Evolutionary conservation across 768 basidiomycete species (phyloP), one percentile per base, ranked within the genome.

Genomic region (Naganishia friedmannii): DNA sequence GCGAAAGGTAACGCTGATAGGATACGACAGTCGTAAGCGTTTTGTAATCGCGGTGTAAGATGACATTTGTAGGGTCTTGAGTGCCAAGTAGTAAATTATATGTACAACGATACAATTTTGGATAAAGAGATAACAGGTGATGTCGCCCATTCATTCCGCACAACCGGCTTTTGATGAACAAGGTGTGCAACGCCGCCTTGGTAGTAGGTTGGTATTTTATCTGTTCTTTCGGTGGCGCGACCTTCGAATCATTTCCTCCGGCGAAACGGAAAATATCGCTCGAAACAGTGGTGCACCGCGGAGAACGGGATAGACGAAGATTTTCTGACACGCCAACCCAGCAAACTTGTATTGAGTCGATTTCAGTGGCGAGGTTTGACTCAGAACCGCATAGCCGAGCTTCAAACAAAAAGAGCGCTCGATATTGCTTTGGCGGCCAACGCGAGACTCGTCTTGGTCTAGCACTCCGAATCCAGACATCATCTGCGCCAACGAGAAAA

Each of bases 31-130:
- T 39, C 60, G 15, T 13, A 63, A 19, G 15, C 34, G 57, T 45
- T 23, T 60, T 42, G 60, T 39, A 63, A 28, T 23, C 60, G 45
- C n/a, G 7, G 45, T 63, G 60, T 63, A 55, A 51, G 48, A 13
- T 12, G 3, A 29, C 54, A 55, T 31, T 55, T 55, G 54, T 55
- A 55, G 54, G 54, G 54, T 34, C 29, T 32, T 55, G 7, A 32
- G 54, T 55, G 29, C 54, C 54, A 55, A 55, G 54, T 55, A 55
- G 54, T 55, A 55, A 15, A 31, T 15, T 55, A 55, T 31, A 13
- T n/a, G 54, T 29, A 34, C 32, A 55, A 4, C 54, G 15, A 55
- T 55, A 26, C 6, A 12, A 29, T 55, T 3, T 31, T 32, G 29
- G 54, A 4, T 31, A 13, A 55, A 31, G 5, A 55, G 15, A 9